Base-by-base conservation (phyloP, 2,329 filamentous ascomycete genomes). In the Neofusicoccum sp. region DNA sequence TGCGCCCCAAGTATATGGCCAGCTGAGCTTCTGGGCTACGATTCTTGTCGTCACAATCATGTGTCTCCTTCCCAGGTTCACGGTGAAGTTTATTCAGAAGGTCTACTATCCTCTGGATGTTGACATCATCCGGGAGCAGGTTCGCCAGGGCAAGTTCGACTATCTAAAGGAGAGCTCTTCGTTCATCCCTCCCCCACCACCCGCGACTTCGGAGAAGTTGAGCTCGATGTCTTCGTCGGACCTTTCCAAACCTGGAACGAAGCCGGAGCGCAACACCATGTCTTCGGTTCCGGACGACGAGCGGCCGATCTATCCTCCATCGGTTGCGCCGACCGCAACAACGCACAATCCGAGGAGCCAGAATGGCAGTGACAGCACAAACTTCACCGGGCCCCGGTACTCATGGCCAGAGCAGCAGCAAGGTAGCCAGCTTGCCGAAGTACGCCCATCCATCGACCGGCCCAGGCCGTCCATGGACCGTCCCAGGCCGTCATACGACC, bases 61-160 rank as follows among this genome's bases (percentile, higher is more conserved):
- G 60, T 93, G 90, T 74, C 79, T 99, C 54, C 86, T 96, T 62
- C 95, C 95, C 9, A 88, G 95, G 28, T 96, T 98, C 74, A 84
- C 86, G 49, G 82, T 90, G 78, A 99, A 99, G 78, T 82, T 88
- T 33, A 77, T 95, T 53, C 95, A 98, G 75, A 99, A 99, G 78
- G 89, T 96, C 59, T 98, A 92, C 78, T 90, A 89, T 75, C 95
- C 95, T 3, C 88, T 89, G 66, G 95, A 99, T 69, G 81, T 97
- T 62, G 95, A 99, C 73, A 96, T 99, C 65, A 87, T 99, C 69
- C 91, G 95, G 49, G 95, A 99, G 75, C 92, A 98, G 78, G 86
- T 96, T 63, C 85, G 85, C 30, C 82, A 87, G 77, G 95, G 95
- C 66, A 87, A 88, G 70, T 98, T 96, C 73, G 86, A 89, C 65